phyloP scores from a whole-genome alignment of 805 yeast species.

The Metschnikowia aberdeeniae region DNA sequence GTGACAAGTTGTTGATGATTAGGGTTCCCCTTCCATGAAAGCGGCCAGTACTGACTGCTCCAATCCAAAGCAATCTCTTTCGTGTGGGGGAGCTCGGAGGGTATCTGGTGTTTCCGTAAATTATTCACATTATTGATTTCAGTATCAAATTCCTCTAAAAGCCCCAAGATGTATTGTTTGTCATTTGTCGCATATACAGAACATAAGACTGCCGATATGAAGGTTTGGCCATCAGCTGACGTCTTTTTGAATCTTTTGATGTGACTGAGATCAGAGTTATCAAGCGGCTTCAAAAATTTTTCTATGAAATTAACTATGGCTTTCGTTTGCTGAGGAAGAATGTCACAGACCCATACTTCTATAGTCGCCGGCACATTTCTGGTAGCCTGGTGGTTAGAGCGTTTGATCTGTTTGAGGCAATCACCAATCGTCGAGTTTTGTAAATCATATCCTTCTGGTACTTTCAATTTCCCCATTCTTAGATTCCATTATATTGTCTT shows the following conservation, averaged over 20 bases:
- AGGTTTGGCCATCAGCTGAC: not conserved
- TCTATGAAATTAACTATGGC: conserved; percentile 24
- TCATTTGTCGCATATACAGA: conserved; percentile 31
- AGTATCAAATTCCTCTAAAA: conserved; percentile 15
- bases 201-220: conserved; percentile 45
- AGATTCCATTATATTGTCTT: not conserved
- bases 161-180: conserved; percentile 20
- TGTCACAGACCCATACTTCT: conserved; percentile 47
- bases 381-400: conserved; percentile 15
- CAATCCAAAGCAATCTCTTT: conserved; percentile 64
- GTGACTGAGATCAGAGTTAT: conserved; percentile 31
- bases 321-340: conserved; percentile 36
- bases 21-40: conserved; percentile 92
- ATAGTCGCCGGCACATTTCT: conserved; percentile 25
- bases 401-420: conserved; percentile 43
- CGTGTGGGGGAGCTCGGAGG: conserved; percentile 62
- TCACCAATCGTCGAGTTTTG: conserved; percentile 43
- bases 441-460: conserved; percentile 37
- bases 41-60: conserved; percentile 77
- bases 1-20: conserved; percentile 63
- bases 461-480: conserved; percentile 15
- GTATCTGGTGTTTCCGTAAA: conserved; percentile 34
- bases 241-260: conserved; percentile 53
- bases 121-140: conserved; percentile 9
- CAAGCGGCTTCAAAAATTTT: conserved; percentile 25